Evolutionary conservation across 441 rosid genomes (phyloP).

Genomic region (Melastoma candidum): DNA sequence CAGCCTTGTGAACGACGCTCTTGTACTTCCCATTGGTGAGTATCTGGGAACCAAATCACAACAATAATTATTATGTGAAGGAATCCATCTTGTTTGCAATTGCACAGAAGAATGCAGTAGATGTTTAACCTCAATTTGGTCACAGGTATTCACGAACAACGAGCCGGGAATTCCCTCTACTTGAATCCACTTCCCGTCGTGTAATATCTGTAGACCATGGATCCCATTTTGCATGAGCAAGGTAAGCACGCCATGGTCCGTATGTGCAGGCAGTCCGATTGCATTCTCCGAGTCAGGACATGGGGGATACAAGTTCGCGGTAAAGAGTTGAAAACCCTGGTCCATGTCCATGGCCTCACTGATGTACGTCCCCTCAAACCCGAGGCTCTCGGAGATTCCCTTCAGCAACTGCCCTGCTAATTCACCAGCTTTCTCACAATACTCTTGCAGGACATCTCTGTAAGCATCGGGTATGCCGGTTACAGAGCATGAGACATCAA

Average conservation of each 20-base stretch:
- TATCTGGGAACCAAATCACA: constrained; percentile 15
- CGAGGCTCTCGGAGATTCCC: constrained; percentile 32
- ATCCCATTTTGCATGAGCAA: constrained; percentile 29
- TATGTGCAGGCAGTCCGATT: constrained; percentile 40
- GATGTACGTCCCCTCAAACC: constrained; percentile 22
- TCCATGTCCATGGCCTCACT: constrained; percentile 18
- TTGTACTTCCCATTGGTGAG: constrained; percentile 35
- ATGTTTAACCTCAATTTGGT: constrained; percentile 31
- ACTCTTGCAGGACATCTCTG: constrained; percentile 26
- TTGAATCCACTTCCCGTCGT: constrained; percentile 28
- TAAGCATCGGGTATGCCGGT: too few species aligned
- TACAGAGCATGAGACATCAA: too few species aligned
- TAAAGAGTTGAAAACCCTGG: constrained; percentile 20
- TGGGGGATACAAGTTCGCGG: constrained; percentile 33
- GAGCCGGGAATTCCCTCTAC: constrained; percentile 20
- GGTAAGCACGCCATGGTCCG: constrained; percentile 45
- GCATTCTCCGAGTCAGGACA: constrained; percentile 39
- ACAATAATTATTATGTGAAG: not conserved
- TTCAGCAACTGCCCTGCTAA: constrained; percentile 23
- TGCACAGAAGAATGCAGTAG: not conserved
- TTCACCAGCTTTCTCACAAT: constrained; percentile 20
- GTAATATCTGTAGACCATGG: constrained; percentile 31
- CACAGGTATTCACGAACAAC: constrained; percentile 28
- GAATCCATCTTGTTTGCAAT: not conserved
- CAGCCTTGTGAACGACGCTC: constrained; percentile 30